A percentile compares a stretch with the other conserved stretches of the same genome.
phyloP scores from a whole-genome alignment of 2,329 filamentous ascomycete genomes.

The Alternaria infectoria region DNA sequence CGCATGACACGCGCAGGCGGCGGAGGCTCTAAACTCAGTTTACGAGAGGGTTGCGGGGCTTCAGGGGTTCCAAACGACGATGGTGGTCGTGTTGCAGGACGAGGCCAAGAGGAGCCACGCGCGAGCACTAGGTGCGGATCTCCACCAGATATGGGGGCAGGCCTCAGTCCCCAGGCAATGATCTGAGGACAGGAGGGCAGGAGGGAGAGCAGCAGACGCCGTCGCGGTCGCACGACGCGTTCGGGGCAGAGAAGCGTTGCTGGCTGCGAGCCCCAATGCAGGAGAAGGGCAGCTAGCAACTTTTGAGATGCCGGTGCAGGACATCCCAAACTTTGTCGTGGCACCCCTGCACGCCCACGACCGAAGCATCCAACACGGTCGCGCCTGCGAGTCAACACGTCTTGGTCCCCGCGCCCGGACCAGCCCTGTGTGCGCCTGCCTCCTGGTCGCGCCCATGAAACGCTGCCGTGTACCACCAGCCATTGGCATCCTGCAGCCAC shows the following conservation, averaged over 20 bases:
- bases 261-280: constrained; percentile 8
- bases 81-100: constrained; percentile 21
- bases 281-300: constrained; percentile 11
- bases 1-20: constrained; percentile 30
- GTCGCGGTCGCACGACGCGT: constrained; percentile 4
- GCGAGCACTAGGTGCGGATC: constrained; percentile 15
- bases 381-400: constrained; percentile 10
- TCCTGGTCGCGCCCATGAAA: constrained; percentile 4
- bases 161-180: not conserved
- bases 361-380: constrained; percentile 1
- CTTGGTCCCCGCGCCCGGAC: not conserved
- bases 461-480: not conserved
- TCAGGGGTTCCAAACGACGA: constrained; percentile 25
- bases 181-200: not conserved
- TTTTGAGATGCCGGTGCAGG: constrained; percentile 18
- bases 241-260: not conserved
- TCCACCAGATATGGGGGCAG: constrained; percentile 2
- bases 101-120: constrained; percentile 24
- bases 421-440: not conserved
- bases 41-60: constrained; percentile 18
- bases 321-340: constrained; percentile 13
- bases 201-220: not conserved
- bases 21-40: constrained; percentile 21
- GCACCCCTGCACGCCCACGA: constrained; percentile 9
- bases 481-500: constrained; percentile 6